A percentile compares a stretch with the other conserved stretches of the same genome.
These are phyloP conservation scores for Xylaria digitata DNA, from an alignment of 2,329 filamentous ascomycete species.

Conservation along the genomic window DNA sequence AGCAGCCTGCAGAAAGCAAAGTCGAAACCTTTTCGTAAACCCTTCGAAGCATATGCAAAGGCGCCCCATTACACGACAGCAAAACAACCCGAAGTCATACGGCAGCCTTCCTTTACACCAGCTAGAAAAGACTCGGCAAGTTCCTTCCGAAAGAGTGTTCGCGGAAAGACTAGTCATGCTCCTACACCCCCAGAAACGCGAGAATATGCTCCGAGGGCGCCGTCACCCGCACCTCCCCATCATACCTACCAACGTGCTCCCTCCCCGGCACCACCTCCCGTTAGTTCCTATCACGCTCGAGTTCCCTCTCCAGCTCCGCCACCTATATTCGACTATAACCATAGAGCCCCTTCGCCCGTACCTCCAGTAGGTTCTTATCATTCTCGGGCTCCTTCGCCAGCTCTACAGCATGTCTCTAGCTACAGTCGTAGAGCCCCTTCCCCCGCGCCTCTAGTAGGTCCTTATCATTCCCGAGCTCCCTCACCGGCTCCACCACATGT, in stretches of 20 bases:
- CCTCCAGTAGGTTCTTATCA: conserved; percentile 47
- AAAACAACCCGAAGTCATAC: conserved; percentile 69
- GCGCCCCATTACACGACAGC: conserved; percentile 74
- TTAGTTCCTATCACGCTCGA: conserved; percentile 44
- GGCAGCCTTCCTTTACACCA: conserved; percentile 52
- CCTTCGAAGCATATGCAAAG: conserved; percentile 74
- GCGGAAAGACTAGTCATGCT: conserved; percentile 36
- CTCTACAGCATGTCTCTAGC: conserved; percentile 49
- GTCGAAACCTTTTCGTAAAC: conserved; percentile 72
- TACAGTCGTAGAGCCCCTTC: conserved; percentile 51
- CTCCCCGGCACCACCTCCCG: conserved; percentile 51
- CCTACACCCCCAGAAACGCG: conserved; percentile 43
- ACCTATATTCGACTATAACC: conserved; percentile 47
- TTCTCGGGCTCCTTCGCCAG: conserved; percentile 51
- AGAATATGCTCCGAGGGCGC: conserved; percentile 44
- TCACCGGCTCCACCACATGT: conserved; percentile 53
- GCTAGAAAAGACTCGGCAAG: conserved; percentile 57
- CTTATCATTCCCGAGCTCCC: conserved; percentile 47
- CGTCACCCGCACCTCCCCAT: conserved; percentile 53
- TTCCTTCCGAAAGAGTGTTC: conserved; percentile 50
- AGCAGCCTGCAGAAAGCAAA: conserved; percentile 68
- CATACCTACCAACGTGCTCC: conserved; percentile 48
- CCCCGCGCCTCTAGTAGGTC: conserved; percentile 46
- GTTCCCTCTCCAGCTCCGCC: conserved; percentile 53
- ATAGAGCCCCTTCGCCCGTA: conserved; percentile 51